phyloP scores from a whole-genome alignment of 345 rosid genomes.

The Brassica nigra region DNA sequence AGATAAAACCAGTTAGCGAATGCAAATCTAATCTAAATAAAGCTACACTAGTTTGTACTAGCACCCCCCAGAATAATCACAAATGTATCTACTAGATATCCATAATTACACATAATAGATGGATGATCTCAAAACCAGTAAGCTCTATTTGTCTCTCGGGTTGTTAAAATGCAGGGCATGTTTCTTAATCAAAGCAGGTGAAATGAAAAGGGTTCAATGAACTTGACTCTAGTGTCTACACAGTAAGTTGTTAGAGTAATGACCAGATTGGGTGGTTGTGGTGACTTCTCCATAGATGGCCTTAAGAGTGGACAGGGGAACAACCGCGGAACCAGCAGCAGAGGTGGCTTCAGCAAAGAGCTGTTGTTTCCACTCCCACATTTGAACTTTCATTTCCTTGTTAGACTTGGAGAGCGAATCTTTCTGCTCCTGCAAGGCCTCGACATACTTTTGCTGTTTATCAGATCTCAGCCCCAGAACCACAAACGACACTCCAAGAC shows the following conservation, averaged over 20 bases:
- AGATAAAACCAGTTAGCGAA: background rate
- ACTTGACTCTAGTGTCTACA: background rate
- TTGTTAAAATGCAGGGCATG: background rate
- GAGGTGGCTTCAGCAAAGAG: slow-evolving; percentile 73
- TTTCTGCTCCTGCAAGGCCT: slow-evolving; percentile 58
- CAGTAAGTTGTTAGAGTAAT: background rate
- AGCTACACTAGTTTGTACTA: background rate
- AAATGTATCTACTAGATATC: background rate
- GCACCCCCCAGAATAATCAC: background rate
- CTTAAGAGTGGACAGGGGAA: slow-evolving; percentile 69
- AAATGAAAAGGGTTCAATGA: background rate
- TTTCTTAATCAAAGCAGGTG: no score
- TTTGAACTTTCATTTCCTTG: slow-evolving; percentile 35
- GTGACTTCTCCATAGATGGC: slow-evolving; percentile 75
- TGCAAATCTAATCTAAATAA: background rate
- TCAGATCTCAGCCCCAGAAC: slow-evolving; percentile 62
- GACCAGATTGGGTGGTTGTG: slow-evolving; percentile 1
- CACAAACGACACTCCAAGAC: slow-evolving; percentile 53
- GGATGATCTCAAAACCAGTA: background rate
- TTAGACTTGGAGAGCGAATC: slow-evolving; percentile 44
- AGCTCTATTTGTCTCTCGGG: background rate
- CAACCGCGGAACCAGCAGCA: slow-evolving; percentile 47
- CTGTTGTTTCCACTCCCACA: slow-evolving; percentile 94
- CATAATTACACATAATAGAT: background rate
- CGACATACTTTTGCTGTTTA: slow-evolving; percentile 62